Base-by-base conservation (phyloP, 164 flowering plant species). In the Nymphaea thermarum region DNA sequence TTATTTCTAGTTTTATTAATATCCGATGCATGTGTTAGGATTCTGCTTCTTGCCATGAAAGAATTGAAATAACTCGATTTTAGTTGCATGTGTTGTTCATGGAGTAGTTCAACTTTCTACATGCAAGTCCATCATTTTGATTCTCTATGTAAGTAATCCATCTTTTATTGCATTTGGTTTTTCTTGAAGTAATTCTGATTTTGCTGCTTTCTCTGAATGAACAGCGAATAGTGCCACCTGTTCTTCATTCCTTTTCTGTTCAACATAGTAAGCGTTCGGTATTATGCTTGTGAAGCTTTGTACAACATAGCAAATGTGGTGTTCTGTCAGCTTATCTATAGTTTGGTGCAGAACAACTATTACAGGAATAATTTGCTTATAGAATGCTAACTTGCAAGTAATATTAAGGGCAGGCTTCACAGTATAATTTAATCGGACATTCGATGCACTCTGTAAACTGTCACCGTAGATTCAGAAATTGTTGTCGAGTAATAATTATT, bases 291-390 rank as follows among this genome's bases (percentile, higher is more conserved):
- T 82, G 99, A 94, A 83, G 98, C 99, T 63, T 78, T 94, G 44
- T 94, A 94, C 77, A 94, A 94, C 82, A 94, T 94, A 75, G 99
- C 98, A 62, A 94, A 94, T 96, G 99, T 94, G 74, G 80, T 80
- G 62, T 17, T 15, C 57, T 51, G 14, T 8, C 57, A 8, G 57
- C 57, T 0, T 51, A 15, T 51, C 55, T 51, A 51, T 2, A 51
- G 55, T 51, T 51, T 51, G 7, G 55, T 51, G 12, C 12, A 51
- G 55, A 51, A 51, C 2, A 7, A 8, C 12, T 51, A 7, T 51
- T 14, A 51, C 12, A 14, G 12, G 55, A 14, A 7, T 51, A 14
- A 51, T 51, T 2, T 51, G 12, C 55, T 51, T 8, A 14, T 51
- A 51, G 12, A 51, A 7, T 17, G 11, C 65, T 78, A 71, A 17